These are phyloP conservation scores for Zhuliangozyma blackwelliae DNA, from an alignment of 1,139 yeast genomes.

Conservation along the genomic window DNA sequence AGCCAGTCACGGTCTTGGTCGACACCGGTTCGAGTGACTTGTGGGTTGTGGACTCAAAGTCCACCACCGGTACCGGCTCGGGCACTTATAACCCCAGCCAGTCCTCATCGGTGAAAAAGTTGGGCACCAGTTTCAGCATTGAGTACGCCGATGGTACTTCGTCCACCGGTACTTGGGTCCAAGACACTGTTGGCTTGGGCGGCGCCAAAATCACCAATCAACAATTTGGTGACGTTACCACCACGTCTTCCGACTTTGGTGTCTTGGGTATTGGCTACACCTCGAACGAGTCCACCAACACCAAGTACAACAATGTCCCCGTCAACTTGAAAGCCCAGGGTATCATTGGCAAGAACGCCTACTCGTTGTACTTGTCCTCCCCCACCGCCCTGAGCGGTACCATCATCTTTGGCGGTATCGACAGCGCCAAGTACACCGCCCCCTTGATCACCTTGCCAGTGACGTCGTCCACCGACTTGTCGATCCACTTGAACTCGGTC, in stretches of 20 bases:
- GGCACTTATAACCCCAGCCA: conserved; percentile 5
- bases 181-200: conserved; percentile 26
- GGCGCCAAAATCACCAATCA: conserved; percentile 9
- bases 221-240: conserved; percentile 15
- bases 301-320: conserved; percentile 30
- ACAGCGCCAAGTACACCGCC: conserved; percentile 23
- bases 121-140: conserved; percentile 7
- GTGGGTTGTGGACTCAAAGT: conserved; percentile 24
- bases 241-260: conserved; percentile 12
- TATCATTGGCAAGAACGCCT: conserved; percentile 37
- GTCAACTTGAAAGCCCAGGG: conserved; percentile 35
- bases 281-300: conserved; percentile 8
- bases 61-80: conserved; percentile 5
- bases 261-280: conserved; percentile 19
- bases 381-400: conserved; percentile 19
- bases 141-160: conserved; percentile 10
- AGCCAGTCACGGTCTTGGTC: conserved; percentile 10
- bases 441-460: conserved; percentile 11
- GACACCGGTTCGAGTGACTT: conserved; percentile 33
- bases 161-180: conserved; percentile 55
- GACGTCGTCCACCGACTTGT: conserved; percentile 2
- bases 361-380: conserved; percentile 29
- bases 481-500: conserved; percentile 4
- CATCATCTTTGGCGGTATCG: conserved; percentile 28
- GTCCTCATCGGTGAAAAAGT: conserved; percentile 5